phyloP scores from a whole-genome alignment of 2,329 filamentous ascomycete genomes.

The Leptographium lundbergii region DNA sequence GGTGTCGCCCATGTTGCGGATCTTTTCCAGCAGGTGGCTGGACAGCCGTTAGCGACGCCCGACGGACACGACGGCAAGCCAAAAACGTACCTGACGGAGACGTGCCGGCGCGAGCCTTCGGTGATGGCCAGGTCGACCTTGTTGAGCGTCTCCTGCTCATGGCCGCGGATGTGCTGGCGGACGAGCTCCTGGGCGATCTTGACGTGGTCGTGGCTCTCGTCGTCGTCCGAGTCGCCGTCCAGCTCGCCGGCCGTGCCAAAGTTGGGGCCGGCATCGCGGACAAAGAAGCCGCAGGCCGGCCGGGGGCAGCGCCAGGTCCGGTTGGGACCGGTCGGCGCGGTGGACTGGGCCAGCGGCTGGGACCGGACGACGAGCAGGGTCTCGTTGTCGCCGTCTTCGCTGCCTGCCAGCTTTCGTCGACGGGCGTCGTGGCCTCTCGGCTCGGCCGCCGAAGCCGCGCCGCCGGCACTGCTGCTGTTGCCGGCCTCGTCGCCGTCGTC shows the following conservation, averaged over 20 bases:
- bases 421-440: background rate
- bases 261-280: conserved; percentile 27
- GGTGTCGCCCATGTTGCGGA: conserved; percentile 32
- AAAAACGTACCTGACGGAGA: conserved; percentile 38
- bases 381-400: conserved; percentile 9
- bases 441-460: background rate
- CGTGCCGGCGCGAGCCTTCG: conserved; percentile 39
- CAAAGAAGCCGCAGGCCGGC: conserved; percentile 49
- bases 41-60: conserved; percentile 1
- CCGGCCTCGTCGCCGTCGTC: conserved; percentile 15
- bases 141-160: conserved; percentile 39
- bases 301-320: conserved; percentile 56
- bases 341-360: conserved; percentile 33
- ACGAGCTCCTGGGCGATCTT: conserved; percentile 43
- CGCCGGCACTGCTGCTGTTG: background rate
- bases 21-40: conserved; percentile 44
- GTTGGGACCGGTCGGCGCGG: conserved; percentile 39
- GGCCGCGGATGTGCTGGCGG: conserved; percentile 45
- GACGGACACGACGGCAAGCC: conserved; percentile 10
- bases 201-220: conserved; percentile 20
- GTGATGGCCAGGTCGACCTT: conserved; percentile 40
- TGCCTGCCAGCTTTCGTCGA: background rate
- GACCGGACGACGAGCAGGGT: conserved; percentile 31
- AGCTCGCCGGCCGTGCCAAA: conserved; percentile 11
- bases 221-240: background rate